These are phyloP conservation scores for Neofusicoccum kwambonambiense DNA, from an alignment of 2,329 filamentous ascomycete species.

Conservation along the genomic window DNA sequence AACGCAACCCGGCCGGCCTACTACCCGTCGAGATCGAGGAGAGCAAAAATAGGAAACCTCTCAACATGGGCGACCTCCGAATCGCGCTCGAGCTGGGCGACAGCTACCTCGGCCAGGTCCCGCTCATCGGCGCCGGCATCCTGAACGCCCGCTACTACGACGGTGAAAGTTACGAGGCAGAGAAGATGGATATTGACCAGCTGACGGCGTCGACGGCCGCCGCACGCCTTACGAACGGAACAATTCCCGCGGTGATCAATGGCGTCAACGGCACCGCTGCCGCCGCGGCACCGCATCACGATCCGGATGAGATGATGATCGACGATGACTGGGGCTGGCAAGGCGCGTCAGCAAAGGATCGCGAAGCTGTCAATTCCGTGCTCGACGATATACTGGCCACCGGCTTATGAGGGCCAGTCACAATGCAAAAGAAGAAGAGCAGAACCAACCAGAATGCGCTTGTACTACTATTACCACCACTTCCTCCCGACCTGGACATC, in stretches of 20 bases:
- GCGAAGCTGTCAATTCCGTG: constrained; percentile 26
- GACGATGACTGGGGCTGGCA: constrained; percentile 40
- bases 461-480: background rate
- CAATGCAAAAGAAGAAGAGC: background rate
- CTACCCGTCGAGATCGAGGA: constrained; percentile 79
- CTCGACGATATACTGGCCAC: constrained; percentile 18
- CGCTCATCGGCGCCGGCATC: constrained; percentile 69
- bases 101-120: constrained; percentile 73
- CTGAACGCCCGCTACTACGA: constrained; percentile 67
- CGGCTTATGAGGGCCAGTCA: constrained; percentile 3
- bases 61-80: constrained; percentile 76
- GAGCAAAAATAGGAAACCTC: constrained; percentile 66
- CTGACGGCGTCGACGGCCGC: background rate
- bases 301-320: constrained; percentile 35
- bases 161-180: constrained; percentile 24
- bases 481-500: background rate
- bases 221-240: constrained; percentile 2
- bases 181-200: constrained; percentile 12
- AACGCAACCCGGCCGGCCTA: constrained; percentile 72
- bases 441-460: background rate
- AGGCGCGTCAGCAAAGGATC: constrained; percentile 31
- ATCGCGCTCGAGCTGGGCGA: constrained; percentile 75
- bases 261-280: constrained; percentile 22
- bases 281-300: constrained; percentile 22
- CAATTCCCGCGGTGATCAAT: constrained; percentile 21